Evolutionary conservation across 768 basidiomycete genomes (phyloP).

Genomic region (Termitomyces titanicus): DNA sequence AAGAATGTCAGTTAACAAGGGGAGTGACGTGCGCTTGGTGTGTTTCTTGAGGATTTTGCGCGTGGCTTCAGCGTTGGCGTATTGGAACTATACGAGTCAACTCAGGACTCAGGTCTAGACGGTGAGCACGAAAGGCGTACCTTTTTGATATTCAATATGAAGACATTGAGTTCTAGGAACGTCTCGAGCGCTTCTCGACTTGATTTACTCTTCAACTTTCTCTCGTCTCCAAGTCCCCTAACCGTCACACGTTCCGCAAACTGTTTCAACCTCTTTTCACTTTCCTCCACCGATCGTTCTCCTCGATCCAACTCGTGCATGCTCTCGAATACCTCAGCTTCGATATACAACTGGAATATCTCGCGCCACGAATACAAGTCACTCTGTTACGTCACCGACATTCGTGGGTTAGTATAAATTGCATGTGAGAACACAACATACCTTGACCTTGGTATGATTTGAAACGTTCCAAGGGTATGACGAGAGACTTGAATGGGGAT

Average conservation of each 20-base stretch:
- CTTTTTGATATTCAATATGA: conserved; percentile 81
- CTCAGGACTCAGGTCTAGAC: not conserved
- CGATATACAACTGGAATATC: conserved; percentile 84
- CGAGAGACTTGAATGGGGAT: conserved; percentile 41
- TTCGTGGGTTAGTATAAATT: not conserved
- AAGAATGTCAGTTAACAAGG: conserved; percentile 40
- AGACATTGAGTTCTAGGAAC: conserved; percentile 74
- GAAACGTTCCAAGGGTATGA: conserved; percentile 30
- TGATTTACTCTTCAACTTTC: conserved; percentile 53
- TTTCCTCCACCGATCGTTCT: conserved; percentile 65
- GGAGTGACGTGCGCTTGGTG: conserved; percentile 82
- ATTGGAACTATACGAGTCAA: conserved; percentile 53
- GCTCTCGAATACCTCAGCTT: conserved; percentile 82
- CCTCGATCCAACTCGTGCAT: conserved; percentile 60
- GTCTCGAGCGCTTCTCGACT: conserved; percentile 58
- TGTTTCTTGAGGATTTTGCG: conserved; percentile 96
- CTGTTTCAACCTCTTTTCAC: conserved; percentile 57
- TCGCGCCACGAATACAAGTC: conserved; percentile 90
- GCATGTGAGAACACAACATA: conserved; percentile 10
- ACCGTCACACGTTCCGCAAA: conserved; percentile 60
- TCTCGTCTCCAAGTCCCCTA: conserved; percentile 49
- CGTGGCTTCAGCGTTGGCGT: conserved; percentile 84
- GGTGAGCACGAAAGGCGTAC: conserved; percentile 28
- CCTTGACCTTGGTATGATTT: conserved; percentile 13
- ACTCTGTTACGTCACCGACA: conserved; percentile 25